Base-by-base conservation (phyloP, 73 alveolate species). In the Loxodes magnus region DNA sequence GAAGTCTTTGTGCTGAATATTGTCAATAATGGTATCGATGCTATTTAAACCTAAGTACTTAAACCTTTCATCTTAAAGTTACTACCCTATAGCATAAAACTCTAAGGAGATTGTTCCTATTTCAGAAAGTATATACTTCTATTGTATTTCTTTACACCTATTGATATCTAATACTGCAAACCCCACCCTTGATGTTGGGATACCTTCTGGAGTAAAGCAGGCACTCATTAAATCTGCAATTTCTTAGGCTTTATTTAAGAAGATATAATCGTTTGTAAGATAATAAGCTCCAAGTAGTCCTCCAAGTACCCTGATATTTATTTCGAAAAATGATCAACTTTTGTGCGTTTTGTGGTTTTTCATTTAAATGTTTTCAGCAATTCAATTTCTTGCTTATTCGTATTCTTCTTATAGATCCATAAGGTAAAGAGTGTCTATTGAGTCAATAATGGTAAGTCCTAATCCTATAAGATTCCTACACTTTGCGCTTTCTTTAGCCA, bases 361-460 rank as follows among this genome's bases (percentile, higher is more conserved):
- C 22, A 46, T 25, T 10, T 17, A n/a, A 10, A 46, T 37, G 1
- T 9, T n/a, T 7, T 0, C 17, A 25, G 22, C 34, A 9, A 46
- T 41, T 3, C 59, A 46, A 10, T 46, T 41, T 25, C 2, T 46
- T 1, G 59, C 59, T 0, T 46, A 17, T 46, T 46, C n/a, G 34
- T 25, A 46, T 46, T 46, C 59, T 12, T 46, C 26, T 0, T 46
- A 10, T 9, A 46, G 28, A n/a, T 41, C 59, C 5, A 46, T 25
- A 10, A 46, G 28, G 15, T 41, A 46, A 25, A 46, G 27, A 0
- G 59, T 22, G 39, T n/a, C 15, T 2, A 46, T 25, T 12, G 59
- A 46, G 59, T 46, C 59, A 10, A 46, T 24, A 22, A 46, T 46
- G 7, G 59, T 46, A 7, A 41, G 27, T n/a, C 59, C 59, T 41